Conservation (phyloP, 2,329 filamentous ascomycete genomes). For the Metarhizium anisopliae region DNA sequence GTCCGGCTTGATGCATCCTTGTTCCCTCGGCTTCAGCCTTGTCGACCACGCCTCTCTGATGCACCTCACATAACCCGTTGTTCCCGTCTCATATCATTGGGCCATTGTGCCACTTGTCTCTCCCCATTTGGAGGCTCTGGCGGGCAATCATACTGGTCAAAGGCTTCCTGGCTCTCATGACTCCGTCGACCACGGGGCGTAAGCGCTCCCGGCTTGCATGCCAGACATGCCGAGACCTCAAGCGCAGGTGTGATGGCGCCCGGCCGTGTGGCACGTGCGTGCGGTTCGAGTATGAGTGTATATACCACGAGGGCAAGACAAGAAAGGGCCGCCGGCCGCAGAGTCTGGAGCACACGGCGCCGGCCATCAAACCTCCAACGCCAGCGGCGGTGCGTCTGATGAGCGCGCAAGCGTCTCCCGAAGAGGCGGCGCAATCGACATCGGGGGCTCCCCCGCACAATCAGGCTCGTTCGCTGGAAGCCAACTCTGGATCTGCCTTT, state of each 20-base stretch:
- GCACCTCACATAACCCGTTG: background rate
- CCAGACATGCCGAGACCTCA: conserved; percentile 43
- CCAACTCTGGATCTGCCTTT: conserved; percentile 49
- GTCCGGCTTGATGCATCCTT: background rate
- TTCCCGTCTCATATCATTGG: background rate
- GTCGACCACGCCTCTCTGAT: background rate
- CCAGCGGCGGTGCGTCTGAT: background rate
- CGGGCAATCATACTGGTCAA: background rate
- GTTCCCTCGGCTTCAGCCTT: background rate
- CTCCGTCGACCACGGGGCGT: conserved; percentile 9
- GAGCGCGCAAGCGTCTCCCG: background rate
- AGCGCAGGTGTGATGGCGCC: conserved; percentile 46
- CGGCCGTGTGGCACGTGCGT: conserved; percentile 44
- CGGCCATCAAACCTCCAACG: background rate
- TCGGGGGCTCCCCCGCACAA: conserved; percentile 13
- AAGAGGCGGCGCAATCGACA: background rate
- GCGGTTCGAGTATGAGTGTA: conserved; percentile 44
- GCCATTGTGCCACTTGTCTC: background rate
- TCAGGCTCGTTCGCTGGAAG: conserved; percentile 28
- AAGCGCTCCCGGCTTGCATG: conserved; percentile 36
- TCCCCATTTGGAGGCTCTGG: background rate
- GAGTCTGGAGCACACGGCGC: background rate
- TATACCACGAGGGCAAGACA: conserved; percentile 25
- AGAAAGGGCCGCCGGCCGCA: background rate
- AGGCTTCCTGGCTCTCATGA: background rate